Percentiles rank a stretch among this genome's conserved stretches.
phyloP scores from a whole-genome alignment of 805 yeast genomes.

The Brettanomyces nanus region DNA sequence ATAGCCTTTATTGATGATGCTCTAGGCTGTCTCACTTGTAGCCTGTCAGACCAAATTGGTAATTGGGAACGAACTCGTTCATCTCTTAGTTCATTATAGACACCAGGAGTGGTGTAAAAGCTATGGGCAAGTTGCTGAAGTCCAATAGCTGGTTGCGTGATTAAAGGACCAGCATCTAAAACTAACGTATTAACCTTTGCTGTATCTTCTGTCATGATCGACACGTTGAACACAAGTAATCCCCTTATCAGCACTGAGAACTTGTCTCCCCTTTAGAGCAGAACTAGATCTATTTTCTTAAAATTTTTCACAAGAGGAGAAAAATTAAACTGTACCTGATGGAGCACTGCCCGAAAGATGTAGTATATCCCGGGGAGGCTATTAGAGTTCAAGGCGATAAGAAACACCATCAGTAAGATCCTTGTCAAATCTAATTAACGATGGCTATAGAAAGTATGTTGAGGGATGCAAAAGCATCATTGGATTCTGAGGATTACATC shows the following conservation, averaged over 20 bases:
- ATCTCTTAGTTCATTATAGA: constrained; percentile 77
- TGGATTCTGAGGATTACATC: constrained; percentile 36
- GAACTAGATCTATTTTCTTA: no score
- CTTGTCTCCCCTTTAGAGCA: no score
- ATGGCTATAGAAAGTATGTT: constrained; percentile 16
- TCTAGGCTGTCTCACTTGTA: constrained; percentile 72
- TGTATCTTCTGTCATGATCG: not conserved
- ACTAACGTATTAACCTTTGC: constrained; percentile 49
- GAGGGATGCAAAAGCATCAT: constrained; percentile 30
- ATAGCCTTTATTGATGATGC: constrained; percentile 56
- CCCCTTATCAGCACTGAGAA: no score
- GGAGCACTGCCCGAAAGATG: no score
- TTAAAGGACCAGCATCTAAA: constrained; percentile 92
- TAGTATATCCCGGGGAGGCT: no score
- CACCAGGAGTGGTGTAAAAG: constrained; percentile 92
- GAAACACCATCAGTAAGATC: no score
- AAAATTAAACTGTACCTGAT: no score
- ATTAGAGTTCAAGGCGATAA: no score
- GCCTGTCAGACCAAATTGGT: constrained; percentile 67
- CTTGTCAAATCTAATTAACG: no score
- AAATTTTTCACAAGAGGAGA: no score
- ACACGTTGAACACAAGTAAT: no score
- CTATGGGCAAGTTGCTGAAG: constrained; percentile 59
- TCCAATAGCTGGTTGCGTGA: constrained; percentile 73
- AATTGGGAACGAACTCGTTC: constrained; percentile 75